Evolutionary conservation across 345 rosid genomes (phyloP).

Genomic region (Noccaea caerulescens): DNA sequence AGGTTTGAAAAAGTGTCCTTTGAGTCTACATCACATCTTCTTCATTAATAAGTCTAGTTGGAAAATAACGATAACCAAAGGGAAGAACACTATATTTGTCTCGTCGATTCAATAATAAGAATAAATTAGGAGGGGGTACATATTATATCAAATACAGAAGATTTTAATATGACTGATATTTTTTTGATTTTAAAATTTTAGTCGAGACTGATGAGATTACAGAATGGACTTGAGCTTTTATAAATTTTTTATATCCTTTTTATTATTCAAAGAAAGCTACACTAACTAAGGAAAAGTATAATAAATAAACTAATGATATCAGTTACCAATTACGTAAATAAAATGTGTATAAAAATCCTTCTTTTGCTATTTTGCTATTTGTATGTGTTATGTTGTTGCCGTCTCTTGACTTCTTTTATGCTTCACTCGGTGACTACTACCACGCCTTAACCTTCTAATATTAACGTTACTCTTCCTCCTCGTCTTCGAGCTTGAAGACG

Average conservation of each 20-base stretch:
- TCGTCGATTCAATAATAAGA: background rate
- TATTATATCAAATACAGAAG: too few species aligned
- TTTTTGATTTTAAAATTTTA: too few species aligned
- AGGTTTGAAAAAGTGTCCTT: slow-evolving; percentile 19
- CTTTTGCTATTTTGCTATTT: slow-evolving; percentile 1
- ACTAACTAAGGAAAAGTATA: background rate
- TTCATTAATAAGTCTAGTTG: background rate
- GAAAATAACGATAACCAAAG: background rate
- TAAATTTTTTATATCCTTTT: background rate
- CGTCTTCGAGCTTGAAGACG: slow-evolving; percentile 28
- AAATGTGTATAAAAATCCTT: slow-evolving; percentile 17
- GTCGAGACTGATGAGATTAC: background rate
- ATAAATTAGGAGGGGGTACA: background rate
- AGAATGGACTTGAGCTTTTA: background rate
- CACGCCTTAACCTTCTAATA: slow-evolving; percentile 39
- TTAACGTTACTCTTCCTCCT: slow-evolving; percentile 38
- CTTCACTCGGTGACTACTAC: slow-evolving; percentile 30
- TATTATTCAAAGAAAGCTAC: background rate
- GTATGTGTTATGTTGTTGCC: slow-evolving; percentile 32
- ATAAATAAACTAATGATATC: background rate
- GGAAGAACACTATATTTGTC: background rate
- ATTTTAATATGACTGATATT: too few species aligned
- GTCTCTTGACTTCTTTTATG: slow-evolving; percentile 25
- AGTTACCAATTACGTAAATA: slow-evolving; percentile 14
- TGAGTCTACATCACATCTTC: slow-evolving; percentile 9